phyloP scores from a whole-genome alignment of 345 rosid genomes.

The Rhizophora apiculata region DNA sequence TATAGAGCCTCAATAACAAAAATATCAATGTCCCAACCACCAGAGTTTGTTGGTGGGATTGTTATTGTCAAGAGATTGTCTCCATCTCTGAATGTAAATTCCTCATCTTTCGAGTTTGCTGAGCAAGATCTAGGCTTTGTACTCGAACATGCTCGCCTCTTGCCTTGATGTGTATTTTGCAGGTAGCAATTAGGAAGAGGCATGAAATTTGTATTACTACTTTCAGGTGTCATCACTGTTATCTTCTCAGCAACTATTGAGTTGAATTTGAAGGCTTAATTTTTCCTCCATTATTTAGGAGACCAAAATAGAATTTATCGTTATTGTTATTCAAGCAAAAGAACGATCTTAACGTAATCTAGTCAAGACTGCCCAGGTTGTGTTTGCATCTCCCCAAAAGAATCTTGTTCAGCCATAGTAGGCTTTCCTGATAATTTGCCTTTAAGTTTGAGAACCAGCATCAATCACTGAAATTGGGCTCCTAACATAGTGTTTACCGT shows the following conservation, averaged over 20 bases:
- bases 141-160: slow-evolving; percentile 44
- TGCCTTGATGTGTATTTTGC: slow-evolving; percentile 29
- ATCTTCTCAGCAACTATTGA: too few relatives aligned
- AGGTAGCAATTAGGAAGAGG: neutral
- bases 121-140: slow-evolving; percentile 34
- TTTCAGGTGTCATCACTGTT: too few relatives aligned
- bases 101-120: slow-evolving; percentile 23
- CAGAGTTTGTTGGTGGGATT: slow-evolving; percentile 23
- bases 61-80: slow-evolving; percentile 29
- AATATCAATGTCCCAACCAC: slow-evolving; percentile 36
- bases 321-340: too few relatives aligned
- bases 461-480: slow-evolving; percentile 62
- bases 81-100: slow-evolving; percentile 23
- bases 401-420: too few relatives aligned
- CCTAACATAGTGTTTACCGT: slow-evolving; percentile 62
- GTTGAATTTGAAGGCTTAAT: too few relatives aligned
- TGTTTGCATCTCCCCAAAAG: too few relatives aligned
- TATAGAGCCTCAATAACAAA: slow-evolving; percentile 20
- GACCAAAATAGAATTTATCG: too few relatives aligned
- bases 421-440: too few relatives aligned
- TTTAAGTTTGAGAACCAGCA: neutral
- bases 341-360: too few relatives aligned
- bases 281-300: too few relatives aligned
- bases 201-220: too few relatives aligned
- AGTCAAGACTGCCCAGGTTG: too few relatives aligned